A percentile compares a stretch with the other conserved stretches of the same genome.
phyloP scores from a whole-genome alignment of 805 yeast genomes.

The Saccharomyces kudriavzevii region DNA sequence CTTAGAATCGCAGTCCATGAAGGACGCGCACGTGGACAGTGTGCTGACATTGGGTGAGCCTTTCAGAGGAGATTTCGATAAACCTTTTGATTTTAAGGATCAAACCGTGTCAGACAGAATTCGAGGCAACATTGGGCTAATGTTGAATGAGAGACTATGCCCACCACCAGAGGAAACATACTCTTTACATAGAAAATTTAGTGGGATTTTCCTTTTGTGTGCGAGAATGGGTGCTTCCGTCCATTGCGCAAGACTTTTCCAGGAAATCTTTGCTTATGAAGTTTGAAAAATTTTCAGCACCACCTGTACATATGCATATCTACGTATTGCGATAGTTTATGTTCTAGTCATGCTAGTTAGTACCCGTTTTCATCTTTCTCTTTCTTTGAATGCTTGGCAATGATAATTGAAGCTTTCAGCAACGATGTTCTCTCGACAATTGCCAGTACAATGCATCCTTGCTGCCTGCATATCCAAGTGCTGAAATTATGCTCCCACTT shows the following conservation, averaged over 20 bases:
- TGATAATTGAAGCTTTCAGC: too few relatives aligned
- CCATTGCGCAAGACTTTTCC: slow-evolving; percentile 69
- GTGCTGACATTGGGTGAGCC: slow-evolving; percentile 90
- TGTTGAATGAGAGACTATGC: slow-evolving; percentile 84
- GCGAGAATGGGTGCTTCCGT: slow-evolving; percentile 77
- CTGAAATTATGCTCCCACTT: too few relatives aligned
- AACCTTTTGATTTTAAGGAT: slow-evolving; percentile 58
- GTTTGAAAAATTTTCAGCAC: background rate
- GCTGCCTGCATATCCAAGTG: too few relatives aligned
- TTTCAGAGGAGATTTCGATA: slow-evolving; percentile 44
- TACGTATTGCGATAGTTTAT: background rate
- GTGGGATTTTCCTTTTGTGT: slow-evolving; percentile 88
- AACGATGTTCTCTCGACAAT: too few relatives aligned
- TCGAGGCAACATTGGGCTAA: slow-evolving; percentile 73
- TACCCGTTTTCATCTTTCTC: too few relatives aligned
- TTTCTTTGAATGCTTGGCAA: too few relatives aligned
- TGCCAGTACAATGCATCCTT: too few relatives aligned
- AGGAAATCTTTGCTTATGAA: slow-evolving; percentile 57
- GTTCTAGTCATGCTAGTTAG: too few relatives aligned
- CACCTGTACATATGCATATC: background rate
- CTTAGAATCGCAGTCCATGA: slow-evolving; percentile 77
- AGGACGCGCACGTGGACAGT: slow-evolving; percentile 86
- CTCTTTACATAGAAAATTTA: slow-evolving; percentile 87
- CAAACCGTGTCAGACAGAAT: slow-evolving; percentile 95
- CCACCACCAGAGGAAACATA: slow-evolving; percentile 99